These are phyloP conservation scores for Anisodus tanguticus DNA, from an alignment of 257 asterid genomes.

Conservation along the genomic window DNA sequence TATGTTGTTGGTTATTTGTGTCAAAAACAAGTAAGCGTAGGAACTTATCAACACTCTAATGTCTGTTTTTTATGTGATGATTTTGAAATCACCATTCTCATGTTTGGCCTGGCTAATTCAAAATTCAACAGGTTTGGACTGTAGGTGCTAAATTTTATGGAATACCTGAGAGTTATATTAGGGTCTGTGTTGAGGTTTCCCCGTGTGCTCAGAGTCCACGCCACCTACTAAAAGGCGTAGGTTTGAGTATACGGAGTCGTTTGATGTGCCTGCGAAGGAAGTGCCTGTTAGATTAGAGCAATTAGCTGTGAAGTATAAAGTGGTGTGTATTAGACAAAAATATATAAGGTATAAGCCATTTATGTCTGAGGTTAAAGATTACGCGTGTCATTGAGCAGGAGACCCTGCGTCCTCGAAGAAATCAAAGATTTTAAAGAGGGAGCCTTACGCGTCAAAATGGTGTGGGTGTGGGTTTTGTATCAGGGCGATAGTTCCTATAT, in stretches of 20 bases:
- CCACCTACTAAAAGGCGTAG: conserved; percentile 86
- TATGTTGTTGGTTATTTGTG: too few relatives aligned
- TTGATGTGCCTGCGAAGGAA: conserved; percentile 96
- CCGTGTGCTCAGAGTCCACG: conserved; percentile 85
- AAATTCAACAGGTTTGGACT: not conserved
- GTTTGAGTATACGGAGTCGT: conserved; percentile 88
- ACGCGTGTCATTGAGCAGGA: conserved; percentile 96
- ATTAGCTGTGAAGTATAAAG: conserved; percentile 90
- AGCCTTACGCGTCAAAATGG: conserved; percentile 84
- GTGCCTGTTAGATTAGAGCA: conserved; percentile 80
- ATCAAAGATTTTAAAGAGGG: conserved; percentile 72
- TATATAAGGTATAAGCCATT: conserved; percentile 94
- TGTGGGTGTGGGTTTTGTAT: conserved; percentile 96
- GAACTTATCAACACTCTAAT: not conserved
- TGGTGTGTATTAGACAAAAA: conserved; percentile 88
- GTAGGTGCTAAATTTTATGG: too few relatives aligned
- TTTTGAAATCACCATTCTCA: not conserved
- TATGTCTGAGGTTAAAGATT: conserved; percentile 99
- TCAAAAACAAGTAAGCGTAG: not conserved
- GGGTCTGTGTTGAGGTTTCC: conserved; percentile 77
- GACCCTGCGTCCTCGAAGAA: conserved; percentile 88
- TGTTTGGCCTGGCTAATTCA: not conserved
- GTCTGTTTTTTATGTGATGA: not conserved
- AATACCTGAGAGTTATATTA: conserved; percentile 12
- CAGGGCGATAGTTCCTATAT: conserved; percentile 91